Evolutionary conservation across 2,329 filamentous ascomycete genomes (phyloP).

Genomic region (Pseudocercospora fuligena): DNA sequence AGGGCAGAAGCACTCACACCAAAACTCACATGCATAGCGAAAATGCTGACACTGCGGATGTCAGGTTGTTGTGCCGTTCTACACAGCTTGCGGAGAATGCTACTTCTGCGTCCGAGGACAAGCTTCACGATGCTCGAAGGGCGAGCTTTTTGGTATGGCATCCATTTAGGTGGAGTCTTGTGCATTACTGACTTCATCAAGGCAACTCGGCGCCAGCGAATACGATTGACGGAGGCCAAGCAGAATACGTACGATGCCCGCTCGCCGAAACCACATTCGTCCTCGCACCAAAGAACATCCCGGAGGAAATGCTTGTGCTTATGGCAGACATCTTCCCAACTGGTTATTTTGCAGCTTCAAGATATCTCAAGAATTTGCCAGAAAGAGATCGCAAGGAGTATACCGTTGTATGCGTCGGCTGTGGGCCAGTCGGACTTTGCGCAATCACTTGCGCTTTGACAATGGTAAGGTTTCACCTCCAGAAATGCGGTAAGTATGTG

Average conservation of each 20-base stretch:
- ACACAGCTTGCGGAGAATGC: constrained; percentile 75
- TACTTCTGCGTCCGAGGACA: constrained; percentile 82
- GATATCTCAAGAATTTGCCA: constrained; percentile 70
- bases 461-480: constrained; percentile 35
- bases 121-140: constrained; percentile 76
- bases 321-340: constrained; percentile 90
- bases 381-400: constrained; percentile 65
- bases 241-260: constrained; percentile 69
- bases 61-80: constrained; percentile 81
- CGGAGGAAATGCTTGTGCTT: constrained; percentile 75
- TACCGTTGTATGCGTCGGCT: constrained; percentile 80
- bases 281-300: constrained; percentile 71
- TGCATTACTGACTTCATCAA: constrained; percentile 33
- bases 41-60: background rate
- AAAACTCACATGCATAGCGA: background rate
- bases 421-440: constrained; percentile 79
- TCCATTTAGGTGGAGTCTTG: background rate
- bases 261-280: constrained; percentile 80
- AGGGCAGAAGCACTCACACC: background rate
- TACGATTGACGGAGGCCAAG: constrained; percentile 40
- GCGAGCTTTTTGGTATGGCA: constrained; percentile 65
- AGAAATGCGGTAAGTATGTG: no score
- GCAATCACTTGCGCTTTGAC: constrained; percentile 53
- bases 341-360: constrained; percentile 81
- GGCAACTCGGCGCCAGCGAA: constrained; percentile 39